Conservation (phyloP, 2,329 filamentous ascomycete genomes). For the Fusarium sp. region DNA sequence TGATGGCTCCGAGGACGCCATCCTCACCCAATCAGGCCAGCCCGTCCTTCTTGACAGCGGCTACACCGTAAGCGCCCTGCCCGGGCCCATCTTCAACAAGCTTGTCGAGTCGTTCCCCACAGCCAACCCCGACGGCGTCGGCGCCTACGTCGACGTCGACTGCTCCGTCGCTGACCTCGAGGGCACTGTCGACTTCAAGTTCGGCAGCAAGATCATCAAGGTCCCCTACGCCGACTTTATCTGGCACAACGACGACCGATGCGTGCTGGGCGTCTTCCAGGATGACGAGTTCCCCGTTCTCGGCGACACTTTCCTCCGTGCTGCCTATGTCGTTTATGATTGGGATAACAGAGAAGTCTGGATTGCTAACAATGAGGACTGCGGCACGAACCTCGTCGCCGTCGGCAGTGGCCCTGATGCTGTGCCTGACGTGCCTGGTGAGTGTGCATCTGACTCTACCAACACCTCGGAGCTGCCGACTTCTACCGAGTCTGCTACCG, state of each 20-base stretch:
- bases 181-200: slow-evolving; percentile 58
- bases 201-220: slow-evolving; percentile 55
- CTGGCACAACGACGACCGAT: slow-evolving; percentile 47
- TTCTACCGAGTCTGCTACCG: slow-evolving; percentile 35
- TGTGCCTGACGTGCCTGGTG: slow-evolving; percentile 46
- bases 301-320: slow-evolving; percentile 56
- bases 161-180: slow-evolving; percentile 49
- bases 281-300: slow-evolving; percentile 54
- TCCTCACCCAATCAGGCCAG: slow-evolving; percentile 53
- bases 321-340: slow-evolving; percentile 56
- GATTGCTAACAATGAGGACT: slow-evolving; percentile 51
- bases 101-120: slow-evolving; percentile 56
- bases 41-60: slow-evolving; percentile 71
- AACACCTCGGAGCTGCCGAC: slow-evolving; percentile 20
- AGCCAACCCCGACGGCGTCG: slow-evolving; percentile 51
- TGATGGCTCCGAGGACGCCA: slow-evolving; percentile 52
- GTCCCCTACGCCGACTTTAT: slow-evolving; percentile 59
- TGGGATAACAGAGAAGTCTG: slow-evolving; percentile 52
- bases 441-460: slow-evolving; percentile 42
- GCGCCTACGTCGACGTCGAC: slow-evolving; percentile 58
- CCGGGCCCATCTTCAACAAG: slow-evolving; percentile 60
- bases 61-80: slow-evolving; percentile 72
- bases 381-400: slow-evolving; percentile 50
- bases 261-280: slow-evolving; percentile 58
- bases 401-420: slow-evolving; percentile 53